Conservation (phyloP, 192 early-diverging fungal species). For the Coemansia javaensis region DNA sequence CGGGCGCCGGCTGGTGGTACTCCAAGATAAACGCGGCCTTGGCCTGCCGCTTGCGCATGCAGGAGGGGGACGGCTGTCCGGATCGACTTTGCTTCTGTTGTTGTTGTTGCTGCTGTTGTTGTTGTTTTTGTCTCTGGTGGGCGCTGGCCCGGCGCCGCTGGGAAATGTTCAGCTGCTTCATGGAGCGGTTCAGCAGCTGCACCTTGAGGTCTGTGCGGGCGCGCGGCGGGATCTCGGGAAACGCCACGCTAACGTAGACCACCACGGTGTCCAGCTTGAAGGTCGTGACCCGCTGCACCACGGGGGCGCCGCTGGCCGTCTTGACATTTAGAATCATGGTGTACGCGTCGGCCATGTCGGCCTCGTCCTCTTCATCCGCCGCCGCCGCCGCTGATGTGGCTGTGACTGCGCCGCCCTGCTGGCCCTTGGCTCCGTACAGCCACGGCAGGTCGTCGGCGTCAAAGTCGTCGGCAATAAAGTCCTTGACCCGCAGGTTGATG, state of each 20-base stretch:
- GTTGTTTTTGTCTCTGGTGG: not conserved
- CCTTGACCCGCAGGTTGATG: slow-evolving; percentile 13
- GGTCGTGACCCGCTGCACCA: slow-evolving; percentile 24
- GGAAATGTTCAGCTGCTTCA: slow-evolving; percentile 21
- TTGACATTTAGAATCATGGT: slow-evolving; percentile 42
- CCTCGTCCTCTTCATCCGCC: slow-evolving; percentile 20
- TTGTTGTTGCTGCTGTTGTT: too few species aligned
- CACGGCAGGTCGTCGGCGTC: slow-evolving; percentile 12
- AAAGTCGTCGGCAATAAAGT: slow-evolving; percentile 42
- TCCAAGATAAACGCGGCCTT: slow-evolving; percentile 43
- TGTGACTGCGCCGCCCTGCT: too few species aligned
- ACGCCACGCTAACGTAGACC: slow-evolving; percentile 20
- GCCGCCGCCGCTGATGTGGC: not conserved
- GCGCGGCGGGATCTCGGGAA: slow-evolving; percentile 33
- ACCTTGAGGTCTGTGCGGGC: slow-evolving; percentile 29
- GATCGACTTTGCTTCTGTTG: too few species aligned
- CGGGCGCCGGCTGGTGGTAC: slow-evolving; percentile 12
- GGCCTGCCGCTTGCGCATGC: slow-evolving; percentile 22
- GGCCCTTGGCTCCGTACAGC: slow-evolving; percentile 28
- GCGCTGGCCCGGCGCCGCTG: slow-evolving; percentile 1
- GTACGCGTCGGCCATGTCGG: slow-evolving; percentile 38
- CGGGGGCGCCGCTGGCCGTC: slow-evolving; percentile 8
- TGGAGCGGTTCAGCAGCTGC: slow-evolving; percentile 41
- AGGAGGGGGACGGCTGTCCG: too few species aligned
- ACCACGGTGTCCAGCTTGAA: slow-evolving; percentile 44